phyloP scores from a whole-genome alignment of 768 basidiomycete genomes.

The Chalciporus sphaerocephalus region DNA sequence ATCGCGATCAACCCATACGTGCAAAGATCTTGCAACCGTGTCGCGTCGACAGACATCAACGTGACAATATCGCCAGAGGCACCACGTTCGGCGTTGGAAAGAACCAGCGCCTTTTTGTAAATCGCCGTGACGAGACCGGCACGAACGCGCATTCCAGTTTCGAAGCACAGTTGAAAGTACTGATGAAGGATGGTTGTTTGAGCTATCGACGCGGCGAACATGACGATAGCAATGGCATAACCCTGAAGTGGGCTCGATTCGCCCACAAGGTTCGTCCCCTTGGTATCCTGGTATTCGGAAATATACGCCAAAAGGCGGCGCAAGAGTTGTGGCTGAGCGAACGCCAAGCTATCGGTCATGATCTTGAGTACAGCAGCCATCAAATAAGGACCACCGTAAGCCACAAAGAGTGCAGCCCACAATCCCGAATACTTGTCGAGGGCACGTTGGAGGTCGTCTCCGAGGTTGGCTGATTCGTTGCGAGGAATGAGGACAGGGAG shows the following conservation, averaged over 20 bases:
- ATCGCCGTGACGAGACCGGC: conserved; percentile 83
- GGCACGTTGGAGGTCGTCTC: conserved; percentile 52
- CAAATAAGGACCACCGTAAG: conserved; percentile 77
- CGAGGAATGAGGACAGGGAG: conserved; percentile 65
- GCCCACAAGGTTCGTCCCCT: conserved; percentile 24
- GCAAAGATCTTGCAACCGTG: conserved; percentile 74
- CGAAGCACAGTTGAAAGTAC: conserved; percentile 83
- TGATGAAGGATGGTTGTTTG: conserved; percentile 83
- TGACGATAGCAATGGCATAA: conserved; percentile 66
- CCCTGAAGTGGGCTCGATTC: conserved; percentile 52
- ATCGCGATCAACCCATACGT: conserved; percentile 80
- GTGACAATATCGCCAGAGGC: conserved; percentile 93
- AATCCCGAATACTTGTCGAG: conserved; percentile 61
- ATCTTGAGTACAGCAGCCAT: conserved; percentile 63
- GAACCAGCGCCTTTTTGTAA: conserved; percentile 79
- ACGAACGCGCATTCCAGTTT: conserved; percentile 91
- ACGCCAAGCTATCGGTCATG: conserved; percentile 75
- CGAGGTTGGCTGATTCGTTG: conserved; percentile 71
- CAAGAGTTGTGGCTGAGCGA: conserved; percentile 84
- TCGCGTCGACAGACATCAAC: conserved; percentile 85
- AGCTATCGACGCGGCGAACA: conserved; percentile 76
- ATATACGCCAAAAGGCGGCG: conserved; percentile 79
- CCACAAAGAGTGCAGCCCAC: conserved; percentile 66
- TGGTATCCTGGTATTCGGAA: conserved; percentile 60
- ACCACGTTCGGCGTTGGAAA: conserved; percentile 80